These are phyloP conservation scores for Staphylotrichum longicolle DNA, from an alignment of 495 filamentous ascomycete genomes.

Conservation along the genomic window DNA sequence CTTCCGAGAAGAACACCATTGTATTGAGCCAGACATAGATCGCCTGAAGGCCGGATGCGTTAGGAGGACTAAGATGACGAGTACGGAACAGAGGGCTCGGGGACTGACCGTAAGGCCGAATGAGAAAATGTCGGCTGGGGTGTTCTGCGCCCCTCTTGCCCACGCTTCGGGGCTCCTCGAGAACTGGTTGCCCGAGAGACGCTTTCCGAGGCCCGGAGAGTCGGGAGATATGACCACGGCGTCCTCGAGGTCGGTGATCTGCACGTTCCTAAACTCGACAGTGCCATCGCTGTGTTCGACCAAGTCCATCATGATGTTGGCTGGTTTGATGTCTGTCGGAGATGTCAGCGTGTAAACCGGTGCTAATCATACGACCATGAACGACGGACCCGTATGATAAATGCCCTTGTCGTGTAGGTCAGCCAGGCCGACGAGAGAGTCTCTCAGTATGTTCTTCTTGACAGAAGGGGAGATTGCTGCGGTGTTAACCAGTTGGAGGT, in stretches of 20 bases:
- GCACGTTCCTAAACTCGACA: not conserved
- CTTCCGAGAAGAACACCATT: constrained; percentile 10
- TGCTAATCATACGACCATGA: not conserved
- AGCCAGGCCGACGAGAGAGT: constrained; percentile 12
- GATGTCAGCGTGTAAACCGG: constrained; percentile 1
- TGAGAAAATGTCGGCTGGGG: constrained; percentile 16
- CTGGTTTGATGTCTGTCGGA: constrained; percentile 14
- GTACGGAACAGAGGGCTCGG: not conserved
- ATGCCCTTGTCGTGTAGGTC: constrained; percentile 13
- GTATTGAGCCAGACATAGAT: constrained; percentile 12
- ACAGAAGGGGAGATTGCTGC: constrained; percentile 1
- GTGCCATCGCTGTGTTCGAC: constrained; percentile 9
- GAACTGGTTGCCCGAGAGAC: constrained; percentile 14
- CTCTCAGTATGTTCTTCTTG: constrained; percentile 11
- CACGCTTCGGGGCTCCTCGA: constrained; percentile 17
- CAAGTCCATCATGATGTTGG: constrained; percentile 11
- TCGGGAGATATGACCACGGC: constrained; percentile 8
- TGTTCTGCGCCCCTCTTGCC: constrained; percentile 11
- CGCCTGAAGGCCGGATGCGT: constrained; percentile 4
- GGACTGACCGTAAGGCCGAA: constrained; percentile 9
- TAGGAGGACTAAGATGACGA: not conserved
- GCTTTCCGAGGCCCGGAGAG: constrained; percentile 10
- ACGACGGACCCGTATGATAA: constrained; percentile 10
- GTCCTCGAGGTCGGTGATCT: constrained; percentile 10
- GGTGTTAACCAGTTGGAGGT: constrained; percentile 5